Evolutionary conservation across 2,329 filamentous ascomycete species (phyloP).

Genomic region (Diaporthe ampelina): DNA sequence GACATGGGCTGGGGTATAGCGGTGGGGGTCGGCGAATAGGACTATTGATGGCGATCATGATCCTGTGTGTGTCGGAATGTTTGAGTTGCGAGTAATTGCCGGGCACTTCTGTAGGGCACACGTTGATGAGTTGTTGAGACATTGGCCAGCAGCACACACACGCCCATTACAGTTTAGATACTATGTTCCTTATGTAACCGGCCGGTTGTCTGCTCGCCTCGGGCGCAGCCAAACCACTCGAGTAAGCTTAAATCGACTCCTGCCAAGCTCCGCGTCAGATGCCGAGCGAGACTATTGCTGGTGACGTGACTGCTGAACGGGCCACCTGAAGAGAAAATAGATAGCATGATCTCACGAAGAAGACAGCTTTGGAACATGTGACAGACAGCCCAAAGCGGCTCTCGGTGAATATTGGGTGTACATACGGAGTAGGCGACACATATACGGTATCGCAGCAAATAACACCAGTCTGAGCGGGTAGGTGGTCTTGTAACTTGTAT

Average conservation of each 20-base stretch:
- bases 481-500: not conserved
- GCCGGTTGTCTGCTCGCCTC: not conserved
- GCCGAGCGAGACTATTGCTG: not conserved
- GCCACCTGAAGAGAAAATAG: not conserved
- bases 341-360: not conserved
- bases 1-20: conserved; percentile 19
- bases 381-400: conserved; percentile 23
- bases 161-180: too few species aligned
- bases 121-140: not conserved
- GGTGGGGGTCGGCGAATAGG: not conserved
- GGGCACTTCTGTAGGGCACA: conserved; percentile 1
- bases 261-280: not conserved
- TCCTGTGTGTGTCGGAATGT: conserved; percentile 18
- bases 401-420: not conserved
- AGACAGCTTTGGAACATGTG: not conserved
- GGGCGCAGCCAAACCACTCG: not conserved
- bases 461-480: not conserved
- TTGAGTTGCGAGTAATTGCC: conserved; percentile 26
- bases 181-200: not conserved
- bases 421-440: not conserved
- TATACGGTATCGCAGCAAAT: conserved; percentile 2
- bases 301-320: conserved; percentile 6
- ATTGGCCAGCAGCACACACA: not conserved
- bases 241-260: conserved; percentile 15
- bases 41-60: conserved; percentile 31